A percentile compares a stretch with the other conserved stretches of the same genome.
Evolutionary conservation across 1,284 basidiomycete genomes (phyloP).

Genomic region (Cryptococcus sp.): DNA sequence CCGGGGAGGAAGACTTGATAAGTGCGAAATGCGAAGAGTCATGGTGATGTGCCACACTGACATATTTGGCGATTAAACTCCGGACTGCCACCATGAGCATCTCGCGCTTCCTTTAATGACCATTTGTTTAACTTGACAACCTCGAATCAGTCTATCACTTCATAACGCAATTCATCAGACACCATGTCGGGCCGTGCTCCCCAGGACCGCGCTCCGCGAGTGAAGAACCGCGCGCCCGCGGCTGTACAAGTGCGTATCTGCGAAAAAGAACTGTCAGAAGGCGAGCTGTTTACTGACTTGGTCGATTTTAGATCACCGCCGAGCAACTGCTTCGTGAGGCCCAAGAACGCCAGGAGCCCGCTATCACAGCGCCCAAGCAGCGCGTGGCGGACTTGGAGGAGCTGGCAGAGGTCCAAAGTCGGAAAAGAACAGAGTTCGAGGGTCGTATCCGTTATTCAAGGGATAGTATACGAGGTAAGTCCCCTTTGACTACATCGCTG

Average conservation of each 20-base stretch:
- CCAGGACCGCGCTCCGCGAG: slow-evolving; percentile 60
- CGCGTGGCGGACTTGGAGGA: slow-evolving; percentile 97
- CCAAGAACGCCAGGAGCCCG: slow-evolving; percentile 93
- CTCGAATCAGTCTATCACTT: too few relatives aligned
- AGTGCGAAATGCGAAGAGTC: too few relatives aligned
- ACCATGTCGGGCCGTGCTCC: slow-evolving; percentile 47
- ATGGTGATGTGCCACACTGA: too few relatives aligned
- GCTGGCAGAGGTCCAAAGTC: slow-evolving; percentile 89
- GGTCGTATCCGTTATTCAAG: slow-evolving; percentile 88
- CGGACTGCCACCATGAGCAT: too few relatives aligned
- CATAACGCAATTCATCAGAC: not conserved
- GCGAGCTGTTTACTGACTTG: not conserved
- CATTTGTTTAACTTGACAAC: too few relatives aligned
- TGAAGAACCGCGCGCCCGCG: slow-evolving; percentile 92
- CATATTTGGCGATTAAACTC: too few relatives aligned
- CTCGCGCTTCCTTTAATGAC: too few relatives aligned
- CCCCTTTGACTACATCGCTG: not conserved
- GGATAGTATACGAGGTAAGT: slow-evolving; percentile 50
- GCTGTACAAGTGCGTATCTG: slow-evolving; percentile 70
- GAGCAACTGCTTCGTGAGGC: slow-evolving; percentile 98
- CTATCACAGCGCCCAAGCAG: slow-evolving; percentile 87
- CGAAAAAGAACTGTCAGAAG: not conserved
- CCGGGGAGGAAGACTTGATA: too few relatives aligned
- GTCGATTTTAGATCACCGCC: slow-evolving; percentile 76
- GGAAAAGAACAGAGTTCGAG: slow-evolving; percentile 96